Conservation (phyloP, 164 flowering plant genomes). For the Aristolochia fimbriata region DNA sequence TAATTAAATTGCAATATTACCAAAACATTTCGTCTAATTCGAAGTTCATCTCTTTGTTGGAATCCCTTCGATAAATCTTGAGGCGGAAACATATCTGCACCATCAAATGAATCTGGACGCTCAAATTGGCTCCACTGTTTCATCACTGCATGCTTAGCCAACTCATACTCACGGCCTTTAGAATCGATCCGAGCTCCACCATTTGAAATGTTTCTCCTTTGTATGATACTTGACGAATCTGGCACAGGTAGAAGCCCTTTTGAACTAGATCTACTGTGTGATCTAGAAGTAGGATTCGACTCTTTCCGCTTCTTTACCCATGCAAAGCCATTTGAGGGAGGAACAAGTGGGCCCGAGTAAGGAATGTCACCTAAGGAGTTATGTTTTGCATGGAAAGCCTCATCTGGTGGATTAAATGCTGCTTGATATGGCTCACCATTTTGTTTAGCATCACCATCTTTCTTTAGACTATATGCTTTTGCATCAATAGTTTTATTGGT, state of each 20-base stretch:
- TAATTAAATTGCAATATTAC: constrained; percentile 20
- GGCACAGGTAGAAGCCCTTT: constrained; percentile 35
- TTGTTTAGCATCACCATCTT: constrained; percentile 9
- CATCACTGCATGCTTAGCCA: constrained; percentile 29
- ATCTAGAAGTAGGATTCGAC: constrained; percentile 34
- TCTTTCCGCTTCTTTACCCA: constrained; percentile 78
- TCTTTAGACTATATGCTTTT: constrained; percentile 10
- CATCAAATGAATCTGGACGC: constrained; percentile 77
- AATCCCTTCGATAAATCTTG: constrained; percentile 60
- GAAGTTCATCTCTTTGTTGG: constrained; percentile 47
- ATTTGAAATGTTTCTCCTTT: constrained; percentile 30
- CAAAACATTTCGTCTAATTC: constrained; percentile 34
- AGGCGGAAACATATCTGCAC: constrained; percentile 69
- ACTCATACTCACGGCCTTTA: constrained; percentile 38
- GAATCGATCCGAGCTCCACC: constrained; percentile 24
- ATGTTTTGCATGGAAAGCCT: constrained; percentile 49
- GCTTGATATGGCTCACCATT: constrained; percentile 17
- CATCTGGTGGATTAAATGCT: constrained; percentile 24
- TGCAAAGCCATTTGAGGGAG: constrained; percentile 84
- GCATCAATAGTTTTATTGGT: constrained; percentile 11
- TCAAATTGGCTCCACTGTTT: constrained; percentile 63
- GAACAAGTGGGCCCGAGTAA: constrained; percentile 73
- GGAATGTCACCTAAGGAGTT: constrained; percentile 81
- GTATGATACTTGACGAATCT: constrained; percentile 25
- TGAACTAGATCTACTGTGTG: constrained; percentile 63